A percentile compares a stretch with the other conserved stretches of the same genome.
phyloP scores from a whole-genome alignment of 2,329 filamentous ascomycete species.

The Penicillium italicum region DNA sequence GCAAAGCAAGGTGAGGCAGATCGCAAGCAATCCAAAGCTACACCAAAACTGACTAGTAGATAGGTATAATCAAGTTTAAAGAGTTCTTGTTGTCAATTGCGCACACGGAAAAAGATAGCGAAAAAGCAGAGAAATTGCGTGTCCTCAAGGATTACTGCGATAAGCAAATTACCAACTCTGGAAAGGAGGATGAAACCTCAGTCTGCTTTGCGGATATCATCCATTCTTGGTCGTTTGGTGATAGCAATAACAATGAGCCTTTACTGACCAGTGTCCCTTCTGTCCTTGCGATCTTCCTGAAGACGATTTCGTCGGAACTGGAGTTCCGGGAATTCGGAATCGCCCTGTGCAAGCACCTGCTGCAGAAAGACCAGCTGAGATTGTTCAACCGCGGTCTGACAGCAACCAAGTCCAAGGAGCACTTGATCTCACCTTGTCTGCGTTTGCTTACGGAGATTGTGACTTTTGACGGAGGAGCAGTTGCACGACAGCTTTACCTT shows the following conservation, averaged over 20 bases:
- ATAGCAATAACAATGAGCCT: slow-evolving; percentile 73
- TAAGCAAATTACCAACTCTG: slow-evolving; percentile 49
- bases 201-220: slow-evolving; percentile 74
- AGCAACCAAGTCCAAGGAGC: slow-evolving; percentile 76
- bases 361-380: slow-evolving; percentile 77
- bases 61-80: slow-evolving; percentile 45
- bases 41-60: background rate
- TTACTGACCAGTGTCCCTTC: slow-evolving; percentile 77
- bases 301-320: slow-evolving; percentile 68
- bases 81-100: slow-evolving; percentile 42
- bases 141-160: slow-evolving; percentile 50
- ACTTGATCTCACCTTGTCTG: slow-evolving; percentile 82
- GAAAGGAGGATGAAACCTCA: slow-evolving; percentile 53
- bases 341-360: slow-evolving; percentile 72
- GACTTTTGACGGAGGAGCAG: slow-evolving; percentile 76
- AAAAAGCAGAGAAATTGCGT: slow-evolving; percentile 40
- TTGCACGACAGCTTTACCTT: slow-evolving; percentile 73
- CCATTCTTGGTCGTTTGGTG: slow-evolving; percentile 82
- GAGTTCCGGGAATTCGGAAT: slow-evolving; percentile 73
- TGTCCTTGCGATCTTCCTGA: slow-evolving; percentile 75
- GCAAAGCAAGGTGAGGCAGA: slow-evolving; percentile 63
- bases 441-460: slow-evolving; percentile 82
- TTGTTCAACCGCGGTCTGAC: slow-evolving; percentile 75
- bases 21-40: slow-evolving; percentile 9
- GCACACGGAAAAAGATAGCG: slow-evolving; percentile 34